Base-by-base conservation (phyloP, 78 protist genomes). In the Dictyostelium brefeldianum region DNA sequence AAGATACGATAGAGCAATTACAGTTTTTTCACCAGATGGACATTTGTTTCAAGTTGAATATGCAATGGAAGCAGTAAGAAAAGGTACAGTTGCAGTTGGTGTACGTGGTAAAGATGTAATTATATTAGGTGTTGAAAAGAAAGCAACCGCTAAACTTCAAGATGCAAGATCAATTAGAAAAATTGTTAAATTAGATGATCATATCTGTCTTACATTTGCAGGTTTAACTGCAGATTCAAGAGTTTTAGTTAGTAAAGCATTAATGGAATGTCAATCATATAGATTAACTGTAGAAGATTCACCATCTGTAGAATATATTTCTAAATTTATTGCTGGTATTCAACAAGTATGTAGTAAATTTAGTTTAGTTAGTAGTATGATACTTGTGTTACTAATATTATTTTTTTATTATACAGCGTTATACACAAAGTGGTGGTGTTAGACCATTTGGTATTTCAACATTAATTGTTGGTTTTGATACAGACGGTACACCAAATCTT, bases 1-100 rank as follows among this genome's bases (percentile, higher is more conserved):
- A 62, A 48, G 77, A 51, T 99, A 99, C 98, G 99, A 99, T 83
- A 96, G 99, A 46, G 99, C 99, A 7, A 95, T 99, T 64, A 99
- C 99, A 17, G 99, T 99, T 41, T 99, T 99, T 95, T 98, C 99
- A 43, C 99, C 99, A 46, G 99, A 99, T 96, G 99, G 99, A 36
- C 99, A 98, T 74, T 91, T 99, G 12, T 98, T 97, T 79, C 99
- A 97, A 73, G 99, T 99, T 41, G 99, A 99, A 91, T 99, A 99
- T 81, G 99, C 99, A 18, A 71, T 97, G 83, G 99, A 99, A 80
- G 99, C 99, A 1, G 99, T 99, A n/a, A 79, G 97, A 73, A 96
- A 97, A 90, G 99, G 99, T 5, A 91, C 98, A 0, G 94, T 99
- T 0, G 99, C 99, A 22, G 99, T 98, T 11, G 99, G 98, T 46